Evolutionary conservation across 2,329 filamentous ascomycete genomes (phyloP), one percentile per base, ranked within the genome.

Genomic region (Neophaeococcomyces aloes): DNA sequence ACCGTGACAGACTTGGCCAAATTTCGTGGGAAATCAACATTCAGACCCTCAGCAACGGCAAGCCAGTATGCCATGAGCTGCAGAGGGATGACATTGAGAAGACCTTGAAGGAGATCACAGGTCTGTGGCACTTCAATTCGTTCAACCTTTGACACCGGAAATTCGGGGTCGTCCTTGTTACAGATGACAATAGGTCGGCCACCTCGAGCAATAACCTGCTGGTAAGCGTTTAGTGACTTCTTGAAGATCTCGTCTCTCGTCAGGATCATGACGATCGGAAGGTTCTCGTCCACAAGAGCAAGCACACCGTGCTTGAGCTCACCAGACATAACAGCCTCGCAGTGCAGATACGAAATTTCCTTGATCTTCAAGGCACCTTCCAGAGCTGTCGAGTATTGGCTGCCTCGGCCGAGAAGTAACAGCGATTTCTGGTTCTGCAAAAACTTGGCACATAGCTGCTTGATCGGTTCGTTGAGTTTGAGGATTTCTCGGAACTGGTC

Each of bases 21-120:
- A 74, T 98, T 98, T 61, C 91, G 83, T 46, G 91, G 91, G 79
- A 96, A 96, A 65, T 98, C 91, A 48, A 98, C 91, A 64, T 98
- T 96, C 55, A 95, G 74, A 41, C 88, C 89, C 72, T 94, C 91
- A 55, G 83, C 83, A 58, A 98, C 89, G 43, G 91, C 91, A 53
- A 98, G 79, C 89, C 91, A 96, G 77, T 98, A 98, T 48, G 91
- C 86, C 71, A 98, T 95, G 57, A 98, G 76, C 74, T 98, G 91
- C 59, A 98, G 76, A 41, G 91, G 91, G 56, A 98, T 86, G 60
- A 98, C 91, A 68, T 98, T 98, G 61, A 98, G 78, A 56, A 98
- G 81, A 65, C 91, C 91, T 73, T 98, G 91, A 46, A 98, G 78
- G 58, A 82, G 84, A 63, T 98, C 91, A 48, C 95, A 87, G 5